A percentile compares a stretch with the other conserved stretches of the same genome.
These are phyloP conservation scores for Salix purpurea DNA, from an alignment of 345 rosid genomes.

Conservation along the genomic window DNA sequence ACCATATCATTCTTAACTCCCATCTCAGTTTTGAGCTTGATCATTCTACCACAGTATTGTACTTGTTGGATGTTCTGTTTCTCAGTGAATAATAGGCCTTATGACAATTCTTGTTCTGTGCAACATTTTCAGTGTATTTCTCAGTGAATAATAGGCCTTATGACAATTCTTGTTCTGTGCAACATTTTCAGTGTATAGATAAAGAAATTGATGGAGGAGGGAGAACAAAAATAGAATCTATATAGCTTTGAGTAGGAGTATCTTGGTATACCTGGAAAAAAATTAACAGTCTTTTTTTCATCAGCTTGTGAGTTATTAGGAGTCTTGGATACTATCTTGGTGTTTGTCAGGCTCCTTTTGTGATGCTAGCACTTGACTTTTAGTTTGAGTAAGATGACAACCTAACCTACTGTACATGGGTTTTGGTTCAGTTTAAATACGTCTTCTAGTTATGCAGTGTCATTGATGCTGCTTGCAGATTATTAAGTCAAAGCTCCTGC, in stretches of 20 bases:
- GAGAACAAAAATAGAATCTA: not conserved
- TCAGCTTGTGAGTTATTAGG: not conserved
- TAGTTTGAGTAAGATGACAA: not conserved
- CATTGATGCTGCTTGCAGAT: not conserved
- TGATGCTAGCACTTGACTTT: not conserved
- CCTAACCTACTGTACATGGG: not conserved
- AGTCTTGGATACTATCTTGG: not conserved
- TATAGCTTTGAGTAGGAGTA: not conserved
- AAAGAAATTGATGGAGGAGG: not conserved
- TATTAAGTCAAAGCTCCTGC: not conserved
- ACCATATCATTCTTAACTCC: conserved; percentile 1
- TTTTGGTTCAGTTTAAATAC: not conserved
- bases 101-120: no score
- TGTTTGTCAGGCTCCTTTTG: not conserved
- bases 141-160: not conserved
- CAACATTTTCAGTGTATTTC: no score
- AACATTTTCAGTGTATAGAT: not conserved
- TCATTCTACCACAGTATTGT: not conserved
- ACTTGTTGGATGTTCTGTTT: not conserved
- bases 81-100: no score
- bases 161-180: not conserved
- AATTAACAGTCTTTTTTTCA: not conserved
- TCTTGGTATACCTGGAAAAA: not conserved
- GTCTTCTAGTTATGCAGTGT: not conserved
- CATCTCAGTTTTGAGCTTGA: not conserved